Evolutionary conservation across 345 rosid genomes (phyloP).

Genomic region (Hypericum androsaemum): DNA sequence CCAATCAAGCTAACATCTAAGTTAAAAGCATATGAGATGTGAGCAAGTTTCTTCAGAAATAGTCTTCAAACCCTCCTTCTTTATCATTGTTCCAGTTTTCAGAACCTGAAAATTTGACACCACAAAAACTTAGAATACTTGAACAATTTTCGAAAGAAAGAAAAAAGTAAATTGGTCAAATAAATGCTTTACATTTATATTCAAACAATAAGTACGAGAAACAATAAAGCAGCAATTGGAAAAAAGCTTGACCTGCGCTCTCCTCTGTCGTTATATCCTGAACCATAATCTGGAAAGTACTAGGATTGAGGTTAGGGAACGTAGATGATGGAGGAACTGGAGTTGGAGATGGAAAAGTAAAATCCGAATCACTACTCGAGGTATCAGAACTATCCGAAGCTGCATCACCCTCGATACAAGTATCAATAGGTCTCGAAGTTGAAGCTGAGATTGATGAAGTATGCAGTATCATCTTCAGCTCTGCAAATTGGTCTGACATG

Average conservation of each 20-base stretch:
- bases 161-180: background rate
- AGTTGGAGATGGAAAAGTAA: constrained; percentile 21
- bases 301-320: constrained; percentile 20
- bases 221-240: constrained; percentile 11
- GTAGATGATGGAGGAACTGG: constrained; percentile 13
- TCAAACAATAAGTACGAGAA: constrained; percentile 7
- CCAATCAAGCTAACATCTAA: constrained; percentile 16
- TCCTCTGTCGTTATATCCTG: constrained; percentile 46
- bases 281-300: constrained; percentile 36
- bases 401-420: constrained; percentile 33
- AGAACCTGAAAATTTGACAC: constrained; percentile 44
- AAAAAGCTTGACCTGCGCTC: constrained; percentile 36
- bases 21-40: constrained; percentile 1
- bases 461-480: constrained; percentile 53
- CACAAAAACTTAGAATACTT: constrained; percentile 7
- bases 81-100: constrained; percentile 38
- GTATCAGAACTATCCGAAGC: constrained; percentile 50
- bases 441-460: constrained; percentile 40
- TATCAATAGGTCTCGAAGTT: constrained; percentile 31
- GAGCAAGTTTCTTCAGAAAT: constrained; percentile 41
- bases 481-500: constrained; percentile 82
- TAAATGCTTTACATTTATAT: background rate
- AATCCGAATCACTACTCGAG: constrained; percentile 61
- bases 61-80: constrained; percentile 76
- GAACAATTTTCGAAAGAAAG: too few species aligned